Percentiles rank a stretch among this genome's conserved stretches.
phyloP scores from a whole-genome alignment of 1,284 basidiomycete genomes.

The Entoloma clypeatum region DNA sequence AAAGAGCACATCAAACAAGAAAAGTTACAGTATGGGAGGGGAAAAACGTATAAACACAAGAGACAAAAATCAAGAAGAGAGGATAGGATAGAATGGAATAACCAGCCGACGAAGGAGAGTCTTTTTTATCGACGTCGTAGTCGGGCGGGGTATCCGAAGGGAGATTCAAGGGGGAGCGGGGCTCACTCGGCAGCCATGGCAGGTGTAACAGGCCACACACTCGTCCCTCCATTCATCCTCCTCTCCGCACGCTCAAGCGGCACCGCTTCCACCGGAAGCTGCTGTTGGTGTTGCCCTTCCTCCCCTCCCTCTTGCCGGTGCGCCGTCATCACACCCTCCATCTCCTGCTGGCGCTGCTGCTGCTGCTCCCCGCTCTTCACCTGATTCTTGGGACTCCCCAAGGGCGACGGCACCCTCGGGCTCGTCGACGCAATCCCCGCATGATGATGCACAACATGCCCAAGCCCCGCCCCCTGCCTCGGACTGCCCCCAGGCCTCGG shows the following conservation, averaged over 20 bases:
- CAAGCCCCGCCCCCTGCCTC: slow-evolving; percentile 14
- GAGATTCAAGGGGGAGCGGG: too few species aligned
- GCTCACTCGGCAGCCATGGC: slow-evolving; percentile 9
- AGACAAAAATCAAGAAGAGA: too few species aligned
- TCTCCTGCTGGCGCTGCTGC: not conserved
- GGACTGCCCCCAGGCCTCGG: slow-evolving; percentile 6
- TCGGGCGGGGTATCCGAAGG: not conserved
- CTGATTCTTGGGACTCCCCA: slow-evolving; percentile 8
- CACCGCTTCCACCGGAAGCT: slow-evolving; percentile 12
- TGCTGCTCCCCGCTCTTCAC: not conserved
- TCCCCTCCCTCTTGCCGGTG: slow-evolving; percentile 4
- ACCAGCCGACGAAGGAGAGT: not conserved
- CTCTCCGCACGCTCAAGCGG: slow-evolving; percentile 13
- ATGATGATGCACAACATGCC: too few species aligned
- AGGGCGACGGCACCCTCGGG: slow-evolving; percentile 13
- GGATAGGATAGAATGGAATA: too few species aligned
- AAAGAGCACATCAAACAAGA: too few species aligned
- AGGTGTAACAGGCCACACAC: slow-evolving; percentile 32
- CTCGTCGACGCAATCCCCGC: slow-evolving; percentile 8
- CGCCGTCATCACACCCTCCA: slow-evolving; percentile 4
- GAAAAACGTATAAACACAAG: too few species aligned
- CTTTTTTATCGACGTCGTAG: not conserved
- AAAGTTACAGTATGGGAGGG: too few species aligned
- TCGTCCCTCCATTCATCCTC: slow-evolving; percentile 13
- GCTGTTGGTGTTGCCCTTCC: slow-evolving; percentile 2